phyloP scores from a whole-genome alignment of 2,329 filamentous ascomycete species.

The Allantophomopsis cytisporea region DNA sequence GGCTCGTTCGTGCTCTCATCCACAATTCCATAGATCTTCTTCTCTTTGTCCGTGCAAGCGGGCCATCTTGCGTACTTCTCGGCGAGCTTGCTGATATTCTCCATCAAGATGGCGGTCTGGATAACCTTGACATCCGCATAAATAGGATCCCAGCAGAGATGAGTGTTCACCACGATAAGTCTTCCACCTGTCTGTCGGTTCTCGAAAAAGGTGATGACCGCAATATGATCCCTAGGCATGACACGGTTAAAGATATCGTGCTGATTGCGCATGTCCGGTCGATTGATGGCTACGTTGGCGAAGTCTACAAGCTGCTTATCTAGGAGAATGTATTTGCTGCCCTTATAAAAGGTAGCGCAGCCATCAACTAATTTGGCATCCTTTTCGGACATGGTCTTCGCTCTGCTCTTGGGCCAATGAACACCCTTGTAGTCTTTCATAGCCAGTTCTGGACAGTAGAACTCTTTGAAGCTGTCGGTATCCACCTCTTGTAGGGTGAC shows the following conservation, averaged over 20 bases:
- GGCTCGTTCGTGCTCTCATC: conserved; percentile 36
- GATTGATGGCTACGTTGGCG: conserved; percentile 79
- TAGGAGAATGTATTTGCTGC: conserved; percentile 82
- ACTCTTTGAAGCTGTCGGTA: conserved; percentile 81
- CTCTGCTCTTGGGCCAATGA: conserved; percentile 81
- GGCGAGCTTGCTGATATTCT: conserved; percentile 73
- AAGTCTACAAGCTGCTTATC: conserved; percentile 95
- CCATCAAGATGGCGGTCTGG: conserved; percentile 90
- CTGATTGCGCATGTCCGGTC: conserved; percentile 93
- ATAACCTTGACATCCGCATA: conserved; percentile 92
- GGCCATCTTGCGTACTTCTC: conserved; percentile 75
- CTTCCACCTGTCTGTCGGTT: conserved; percentile 82
- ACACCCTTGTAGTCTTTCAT: conserved; percentile 87
- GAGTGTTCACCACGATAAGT: conserved; percentile 84
- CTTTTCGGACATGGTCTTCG: conserved; percentile 82
- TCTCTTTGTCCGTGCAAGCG: conserved; percentile 64
- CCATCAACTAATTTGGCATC: conserved; percentile 87
- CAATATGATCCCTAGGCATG: conserved; percentile 97
- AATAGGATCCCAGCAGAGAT: conserved; percentile 88
- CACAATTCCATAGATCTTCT: conserved; percentile 20
- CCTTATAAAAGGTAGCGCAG: conserved; percentile 94
- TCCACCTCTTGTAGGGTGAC: conserved; percentile 91
- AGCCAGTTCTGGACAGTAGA: conserved; percentile 75
- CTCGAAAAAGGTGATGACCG: conserved; percentile 82
- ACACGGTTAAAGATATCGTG: conserved; percentile 97